A percentile compares a stretch with the other conserved stretches of the same genome.
Conservation (phyloP, 306 rosid genomes). For the Prunus persica region DNA sequence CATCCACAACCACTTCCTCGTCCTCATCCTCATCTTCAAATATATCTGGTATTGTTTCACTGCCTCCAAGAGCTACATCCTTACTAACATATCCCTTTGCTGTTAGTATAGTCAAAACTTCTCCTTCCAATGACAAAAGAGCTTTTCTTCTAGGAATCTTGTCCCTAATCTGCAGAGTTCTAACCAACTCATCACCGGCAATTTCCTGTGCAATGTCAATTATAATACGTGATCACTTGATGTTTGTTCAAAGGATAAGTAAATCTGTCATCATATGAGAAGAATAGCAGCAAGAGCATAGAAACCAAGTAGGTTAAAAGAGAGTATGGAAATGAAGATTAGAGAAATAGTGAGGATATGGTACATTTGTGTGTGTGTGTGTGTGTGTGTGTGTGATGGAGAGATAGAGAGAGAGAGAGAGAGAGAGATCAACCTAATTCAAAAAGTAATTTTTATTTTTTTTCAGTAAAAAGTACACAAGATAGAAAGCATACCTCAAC, state of each 20-base stretch:
- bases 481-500: constrained; percentile 64
- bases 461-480: background rate
- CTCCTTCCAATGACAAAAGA: constrained; percentile 71
- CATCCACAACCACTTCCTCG: constrained; percentile 92
- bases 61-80: constrained; percentile 41
- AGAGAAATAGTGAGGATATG: background rate
- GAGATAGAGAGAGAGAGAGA: background rate
- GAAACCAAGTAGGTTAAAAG: background rate
- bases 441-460: background rate
- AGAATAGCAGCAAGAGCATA: background rate
- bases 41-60: constrained; percentile 58
- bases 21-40: constrained; percentile 93
- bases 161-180: constrained; percentile 67
- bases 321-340: background rate
- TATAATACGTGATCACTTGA: background rate
- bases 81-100: constrained; percentile 71
- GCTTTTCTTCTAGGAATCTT: constrained; percentile 96
- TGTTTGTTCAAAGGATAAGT: constrained; percentile 19
- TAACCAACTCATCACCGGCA: constrained; percentile 68
- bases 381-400: background rate
- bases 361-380: background rate
- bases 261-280: background rate
- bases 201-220: constrained; percentile 60
- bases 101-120: constrained; percentile 72
- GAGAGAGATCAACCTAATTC: background rate